Evolutionary conservation across 2,329 filamentous ascomycete species (phyloP).

Genomic region (Sordariomycetes sp.): DNA sequence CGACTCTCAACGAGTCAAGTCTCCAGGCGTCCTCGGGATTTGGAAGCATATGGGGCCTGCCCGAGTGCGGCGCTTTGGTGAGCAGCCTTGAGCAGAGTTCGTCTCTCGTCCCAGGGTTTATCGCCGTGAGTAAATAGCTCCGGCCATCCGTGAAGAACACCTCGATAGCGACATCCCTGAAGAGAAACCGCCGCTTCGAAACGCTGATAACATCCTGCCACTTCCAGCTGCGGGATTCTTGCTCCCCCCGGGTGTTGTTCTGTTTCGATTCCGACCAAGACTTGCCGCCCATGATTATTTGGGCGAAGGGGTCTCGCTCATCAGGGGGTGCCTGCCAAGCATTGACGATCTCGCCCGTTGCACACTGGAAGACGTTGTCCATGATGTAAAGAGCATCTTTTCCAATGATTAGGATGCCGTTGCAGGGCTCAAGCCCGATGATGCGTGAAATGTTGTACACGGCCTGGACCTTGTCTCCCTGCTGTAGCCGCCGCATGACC

Average conservation of each 20-base stretch:
- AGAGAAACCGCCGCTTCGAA: slow-evolving; percentile 89
- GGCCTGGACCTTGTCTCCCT: slow-evolving; percentile 82
- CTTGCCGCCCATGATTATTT: slow-evolving; percentile 66
- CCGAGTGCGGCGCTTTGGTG: slow-evolving; percentile 70
- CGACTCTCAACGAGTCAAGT: slow-evolving; percentile 68
- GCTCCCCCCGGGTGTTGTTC: slow-evolving; percentile 41
- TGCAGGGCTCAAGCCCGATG: slow-evolving; percentile 83
- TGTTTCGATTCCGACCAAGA: background rate
- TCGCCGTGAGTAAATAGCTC: slow-evolving; percentile 84
- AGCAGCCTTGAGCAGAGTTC: slow-evolving; percentile 70
- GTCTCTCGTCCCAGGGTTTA: slow-evolving; percentile 63
- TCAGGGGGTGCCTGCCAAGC: slow-evolving; percentile 88
- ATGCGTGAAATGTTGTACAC: slow-evolving; percentile 95
- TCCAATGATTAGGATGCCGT: slow-evolving; percentile 86
- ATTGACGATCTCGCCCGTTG: slow-evolving; percentile 93
- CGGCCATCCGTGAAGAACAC: slow-evolving; percentile 95
- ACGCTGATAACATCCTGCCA: slow-evolving; percentile 93
- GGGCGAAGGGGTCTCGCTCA: slow-evolving; percentile 89
- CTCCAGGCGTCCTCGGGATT: slow-evolving; percentile 88
- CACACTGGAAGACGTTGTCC: slow-evolving; percentile 91
- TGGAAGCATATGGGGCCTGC: slow-evolving; percentile 54
- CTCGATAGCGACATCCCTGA: slow-evolving; percentile 92
- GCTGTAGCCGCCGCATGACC: slow-evolving; percentile 87
- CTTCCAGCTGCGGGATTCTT: slow-evolving; percentile 82
- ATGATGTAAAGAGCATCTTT: slow-evolving; percentile 89